phyloP scores from a whole-genome alignment of 1,284 basidiomycete species.

The Apiotrichum akiyoshidainum region DNA sequence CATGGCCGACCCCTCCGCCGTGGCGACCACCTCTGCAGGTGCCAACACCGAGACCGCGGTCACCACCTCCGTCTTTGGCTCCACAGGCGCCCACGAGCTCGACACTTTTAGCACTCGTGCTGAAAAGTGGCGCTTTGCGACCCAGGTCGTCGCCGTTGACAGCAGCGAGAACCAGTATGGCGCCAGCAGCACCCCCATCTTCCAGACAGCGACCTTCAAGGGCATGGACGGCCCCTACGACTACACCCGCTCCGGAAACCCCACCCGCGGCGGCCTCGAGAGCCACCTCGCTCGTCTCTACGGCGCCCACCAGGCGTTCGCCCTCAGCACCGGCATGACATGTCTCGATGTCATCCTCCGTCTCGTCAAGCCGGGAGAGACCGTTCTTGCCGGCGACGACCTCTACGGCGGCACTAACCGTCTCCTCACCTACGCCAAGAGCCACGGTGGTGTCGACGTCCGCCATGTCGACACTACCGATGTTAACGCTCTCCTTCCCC shows the following conservation, averaged over 20 bases:
- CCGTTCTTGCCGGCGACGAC: conserved; percentile 95
- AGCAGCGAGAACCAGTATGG: conserved; percentile 87
- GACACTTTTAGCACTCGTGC: conserved; percentile 33
- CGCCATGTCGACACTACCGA: conserved; percentile 91
- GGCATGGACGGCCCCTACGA: conserved; percentile 82
- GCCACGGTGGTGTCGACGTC: conserved; percentile 82
- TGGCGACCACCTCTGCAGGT: background rate
- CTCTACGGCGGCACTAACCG: conserved; percentile 98
- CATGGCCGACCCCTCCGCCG: background rate
- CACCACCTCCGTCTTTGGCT: conserved; percentile 34
- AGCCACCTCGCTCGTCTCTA: conserved; percentile 94
- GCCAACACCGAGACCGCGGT: conserved; percentile 3
- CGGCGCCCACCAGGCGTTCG: conserved; percentile 79
- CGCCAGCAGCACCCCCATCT: conserved; percentile 90
- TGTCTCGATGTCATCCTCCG: conserved; percentile 94
- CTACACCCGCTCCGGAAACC: conserved; percentile 93
- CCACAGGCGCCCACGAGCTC: conserved; percentile 27
- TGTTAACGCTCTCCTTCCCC: conserved; percentile 57
- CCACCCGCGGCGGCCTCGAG: conserved; percentile 90
- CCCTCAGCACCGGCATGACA: conserved; percentile 96
- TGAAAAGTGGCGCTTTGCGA: conserved; percentile 46
- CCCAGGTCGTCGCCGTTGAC: conserved; percentile 77
- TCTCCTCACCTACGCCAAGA: conserved; percentile 83
- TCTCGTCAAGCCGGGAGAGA: conserved; percentile 87
- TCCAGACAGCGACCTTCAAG: conserved; percentile 98